Base-by-base conservation (phyloP, 1,284 basidiomycete genomes). In the Trametes sp. region DNA sequence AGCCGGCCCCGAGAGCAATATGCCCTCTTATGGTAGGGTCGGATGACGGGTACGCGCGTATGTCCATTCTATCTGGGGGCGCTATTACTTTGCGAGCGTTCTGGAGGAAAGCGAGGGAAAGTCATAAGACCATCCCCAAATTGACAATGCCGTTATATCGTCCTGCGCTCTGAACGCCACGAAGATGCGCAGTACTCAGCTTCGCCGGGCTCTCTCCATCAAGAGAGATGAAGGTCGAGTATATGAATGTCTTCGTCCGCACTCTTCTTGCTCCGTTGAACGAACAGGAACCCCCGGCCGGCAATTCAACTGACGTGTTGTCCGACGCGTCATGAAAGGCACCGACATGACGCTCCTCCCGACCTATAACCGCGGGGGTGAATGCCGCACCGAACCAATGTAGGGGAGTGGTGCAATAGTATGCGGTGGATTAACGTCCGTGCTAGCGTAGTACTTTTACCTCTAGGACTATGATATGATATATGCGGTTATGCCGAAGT, bases 401-500 rank as follows among this genome's bases (percentile, higher is more conserved):
- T 24, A 31, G 16, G 14, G 26, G 51, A 65, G 64, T 44, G 57
- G 61, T 61, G 62, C 36, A 54, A 23, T 54, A 61, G n/a, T 23
- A 35, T 54, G 52, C 59, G 36, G 59, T 50, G 42, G 49, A 67
- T 63, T 67, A 67, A 46, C 33, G 63, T 61, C 63, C 55, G 31
- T 21, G 61, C 33, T 57, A 52, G 28, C 35, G 21, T 51, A 42
- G 24, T 68, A 68, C 63, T 68, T 68, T 68, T 68, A 46, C 28
- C 24, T 59, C 54, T 64, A 64, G 59, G 45, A 46, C 42, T 64
- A 62, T 24, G 46, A 62, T 24, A 45, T n/a, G n/a, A n/a, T n/a
- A n/a, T n/a, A n/a, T n/a, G n/a, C n/a, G n/a, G 51, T 49, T 48
- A 63, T 54, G 57, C 54, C 35, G 63, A 29, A 9, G 60, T 26